Evolutionary conservation across 768 basidiomycete species (phyloP), one percentile per base, ranked within the genome.

Genomic region (Phylloporus sp.): DNA sequence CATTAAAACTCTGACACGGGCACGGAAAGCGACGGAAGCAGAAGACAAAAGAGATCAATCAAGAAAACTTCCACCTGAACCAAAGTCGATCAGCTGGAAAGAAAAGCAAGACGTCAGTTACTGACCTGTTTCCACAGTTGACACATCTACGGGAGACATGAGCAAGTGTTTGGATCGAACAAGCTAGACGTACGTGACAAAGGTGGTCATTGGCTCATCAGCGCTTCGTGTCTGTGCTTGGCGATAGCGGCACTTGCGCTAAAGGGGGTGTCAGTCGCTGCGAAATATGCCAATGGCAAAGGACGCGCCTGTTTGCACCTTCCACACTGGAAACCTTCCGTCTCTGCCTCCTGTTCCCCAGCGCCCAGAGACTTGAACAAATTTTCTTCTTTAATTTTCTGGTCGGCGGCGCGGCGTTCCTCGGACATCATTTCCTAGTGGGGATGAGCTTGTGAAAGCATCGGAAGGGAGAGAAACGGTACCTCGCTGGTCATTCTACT

Each of bases 141-240:
- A 78, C 76, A 66, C 86, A 87, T 44, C 81, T 81, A 53, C 37
- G 50, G 18, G 31, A 0, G 15, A 40, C 35, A 47, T 51, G 9
- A 49, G 42, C 32, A 23, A 36, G 18, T n/a, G 23, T 32, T 13
- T 23, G 22, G 9, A 23, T 18, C 23, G 33, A 22, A 44, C n/a
- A 8, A 29, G 21, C 13, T 1, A 17, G 24, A 72, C 76, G 52
- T 68, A 90, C 81, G 89, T 92, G 55, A 93, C 90, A 63, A 93
- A 95, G 17, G 92, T 94, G 3, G 95, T 97, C 94, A 98, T 97
- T 20, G 95, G 94, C 69, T 97, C 96, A 71, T 98, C 96, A 8
- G 96, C 95, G 61, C 90, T 92, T 45, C 96, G 79, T 8, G 96
- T 99, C 65, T 99, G 96, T 58, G 91, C 90, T 72, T 98, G 93